These are phyloP conservation scores for Salix purpurea DNA, from an alignment of 345 rosid species.

Conservation along the genomic window DNA sequence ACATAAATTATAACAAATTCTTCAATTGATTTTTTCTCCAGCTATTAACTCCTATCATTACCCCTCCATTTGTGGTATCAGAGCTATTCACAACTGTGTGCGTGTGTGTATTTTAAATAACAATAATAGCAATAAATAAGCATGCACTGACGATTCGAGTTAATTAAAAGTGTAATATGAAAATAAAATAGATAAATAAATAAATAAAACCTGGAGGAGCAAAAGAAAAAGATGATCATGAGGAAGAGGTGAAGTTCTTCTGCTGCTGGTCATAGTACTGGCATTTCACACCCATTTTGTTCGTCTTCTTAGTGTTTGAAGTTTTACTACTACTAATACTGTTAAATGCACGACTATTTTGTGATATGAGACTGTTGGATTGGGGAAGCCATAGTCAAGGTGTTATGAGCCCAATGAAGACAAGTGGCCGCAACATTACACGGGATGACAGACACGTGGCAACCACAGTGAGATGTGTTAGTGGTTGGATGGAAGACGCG, in stretches of 20 bases:
- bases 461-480: too few relatives aligned
- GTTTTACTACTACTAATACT: neutral
- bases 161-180: neutral
- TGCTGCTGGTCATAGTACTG: constrained; percentile 42
- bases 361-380: constrained; percentile 15
- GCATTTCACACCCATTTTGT: constrained; percentile 41
- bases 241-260: constrained; percentile 19
- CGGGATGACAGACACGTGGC: too few relatives aligned
- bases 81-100: too few relatives aligned
- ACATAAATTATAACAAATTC: too few relatives aligned
- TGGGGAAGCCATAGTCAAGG: neutral
- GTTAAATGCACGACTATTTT: neutral
- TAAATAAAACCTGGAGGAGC: constrained; percentile 25
- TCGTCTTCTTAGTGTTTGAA: constrained; percentile 1
- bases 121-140: neutral
- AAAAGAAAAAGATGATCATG: constrained; percentile 17
- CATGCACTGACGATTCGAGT: neutral
- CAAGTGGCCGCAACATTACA: too few relatives aligned
- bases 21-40: too few relatives aligned
- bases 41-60: too few relatives aligned
- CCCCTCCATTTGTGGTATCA: too few relatives aligned
- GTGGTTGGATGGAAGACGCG: too few relatives aligned
- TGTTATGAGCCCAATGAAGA: too few relatives aligned
- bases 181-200: neutral
- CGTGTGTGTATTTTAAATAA: neutral